phyloP scores from a whole-genome alignment of 2,329 filamentous ascomycete genomes.

The Eurotiales sp. region DNA sequence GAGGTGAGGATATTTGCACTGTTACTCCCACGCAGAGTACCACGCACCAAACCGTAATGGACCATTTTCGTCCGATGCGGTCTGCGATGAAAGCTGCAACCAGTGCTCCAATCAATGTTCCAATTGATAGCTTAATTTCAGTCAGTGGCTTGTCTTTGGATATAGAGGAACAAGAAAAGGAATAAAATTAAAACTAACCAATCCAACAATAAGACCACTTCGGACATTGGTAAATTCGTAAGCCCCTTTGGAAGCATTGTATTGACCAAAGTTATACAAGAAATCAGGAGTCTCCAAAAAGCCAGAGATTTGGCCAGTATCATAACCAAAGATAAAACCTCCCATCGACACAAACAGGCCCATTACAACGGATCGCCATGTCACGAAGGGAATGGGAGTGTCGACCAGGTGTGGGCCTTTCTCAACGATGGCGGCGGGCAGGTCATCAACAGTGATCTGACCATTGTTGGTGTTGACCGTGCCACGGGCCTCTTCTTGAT shows the following conservation, averaged over 20 bases:
- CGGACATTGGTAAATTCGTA: slow-evolving; percentile 40
- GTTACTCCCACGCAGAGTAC: slow-evolving; percentile 40
- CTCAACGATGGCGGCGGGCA: slow-evolving; percentile 5
- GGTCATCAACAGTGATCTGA: background rate
- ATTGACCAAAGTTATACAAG: slow-evolving; percentile 34
- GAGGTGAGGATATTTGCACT: slow-evolving; percentile 39
- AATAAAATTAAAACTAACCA: slow-evolving; percentile 26
- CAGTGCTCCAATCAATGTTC: slow-evolving; percentile 42
- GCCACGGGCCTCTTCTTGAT: slow-evolving; percentile 1
- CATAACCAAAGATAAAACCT: slow-evolving; percentile 42
- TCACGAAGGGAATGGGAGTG: slow-evolving; percentile 32
- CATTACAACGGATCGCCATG: slow-evolving; percentile 37
- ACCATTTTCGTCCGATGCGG: slow-evolving; percentile 40
- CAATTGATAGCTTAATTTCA: slow-evolving; percentile 36
- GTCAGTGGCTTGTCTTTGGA: background rate
- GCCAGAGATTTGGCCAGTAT: slow-evolving; percentile 44
- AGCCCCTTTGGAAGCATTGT: slow-evolving; percentile 21
- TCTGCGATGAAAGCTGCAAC: slow-evolving; percentile 40
- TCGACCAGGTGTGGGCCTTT: slow-evolving; percentile 21
- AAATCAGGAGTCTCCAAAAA: slow-evolving; percentile 43
- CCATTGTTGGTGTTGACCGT: background rate
- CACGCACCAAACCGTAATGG: slow-evolving; percentile 37
- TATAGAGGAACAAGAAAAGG: background rate
- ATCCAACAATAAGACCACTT: slow-evolving; percentile 39
- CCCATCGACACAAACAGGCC: slow-evolving; percentile 46